Base-by-base conservation (phyloP, 2,329 filamentous ascomycete species). In the Didymella segeticola region DNA sequence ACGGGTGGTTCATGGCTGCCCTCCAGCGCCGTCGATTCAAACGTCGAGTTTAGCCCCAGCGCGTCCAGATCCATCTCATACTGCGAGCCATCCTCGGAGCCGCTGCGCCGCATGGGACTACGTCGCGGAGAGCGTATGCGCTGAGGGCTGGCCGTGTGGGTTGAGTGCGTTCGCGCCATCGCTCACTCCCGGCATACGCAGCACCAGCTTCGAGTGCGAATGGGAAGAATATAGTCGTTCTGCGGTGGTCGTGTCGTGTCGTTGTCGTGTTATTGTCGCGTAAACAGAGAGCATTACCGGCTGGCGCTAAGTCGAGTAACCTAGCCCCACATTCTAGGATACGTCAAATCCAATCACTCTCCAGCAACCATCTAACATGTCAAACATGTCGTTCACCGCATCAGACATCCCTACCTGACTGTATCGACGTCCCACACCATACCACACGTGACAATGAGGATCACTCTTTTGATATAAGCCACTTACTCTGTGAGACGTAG, bases 41-140 rank as follows among this genome's bases (percentile, higher is more conserved):
- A 69, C 1, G 71, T 70, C 34, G 69, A 71, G 29, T 73, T 68
- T 41, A 73, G 63, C 29, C 70, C 68, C 42, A 76, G 56, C 30
- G 70, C 74, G 52, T 75, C 71, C 31, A 76, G 55, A 38, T 76
- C 72, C 65, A 76, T 68, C 56, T 73, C 71, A 55, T 76, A 76
- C 47, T 74, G 66, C 12, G 71, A 71, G 22, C 69, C 69, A 50
- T 70, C 68, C 57, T 70, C 63, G 10, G 70, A 70, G 15, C 63
- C 53, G 20, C 62, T 52, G 25, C 58, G 62, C 51, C 62, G 68
- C 49, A 61, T 49, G 8, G 67, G 63, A 52, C 68, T 71, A 53
- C 62, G 70, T 38, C 56, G 62, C 4, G 69, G 68, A 30, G 66
- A 64, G 27, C 34, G 51, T 29, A n/a, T 37, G 37, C 69, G 69